Evolutionary conservation across 2,329 filamentous ascomycete genomes (phyloP).

Genomic region (Thermoascus crustaceus): DNA sequence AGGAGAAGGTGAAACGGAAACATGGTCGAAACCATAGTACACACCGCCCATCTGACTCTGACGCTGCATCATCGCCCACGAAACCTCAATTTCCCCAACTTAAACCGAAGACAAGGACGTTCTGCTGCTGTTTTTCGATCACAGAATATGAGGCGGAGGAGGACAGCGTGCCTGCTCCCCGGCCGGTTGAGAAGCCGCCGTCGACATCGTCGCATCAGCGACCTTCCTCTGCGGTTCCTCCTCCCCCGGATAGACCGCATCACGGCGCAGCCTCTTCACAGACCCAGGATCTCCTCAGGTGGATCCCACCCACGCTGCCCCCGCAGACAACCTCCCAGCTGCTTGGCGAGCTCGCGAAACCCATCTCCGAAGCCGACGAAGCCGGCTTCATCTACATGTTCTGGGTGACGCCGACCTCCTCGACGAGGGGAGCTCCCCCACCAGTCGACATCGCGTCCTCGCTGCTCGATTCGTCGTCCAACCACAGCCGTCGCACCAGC

Average conservation of each 20-base stretch:
- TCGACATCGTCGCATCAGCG: slow-evolving; percentile 10
- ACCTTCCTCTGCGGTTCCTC: slow-evolving; percentile 5
- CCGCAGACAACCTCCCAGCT: slow-evolving; percentile 62
- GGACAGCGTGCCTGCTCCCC: slow-evolving; percentile 17
- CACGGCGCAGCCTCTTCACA: slow-evolving; percentile 23
- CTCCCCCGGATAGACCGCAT: slow-evolving; percentile 7
- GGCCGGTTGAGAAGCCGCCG: slow-evolving; percentile 17
- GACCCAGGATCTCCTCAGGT: slow-evolving; percentile 46
- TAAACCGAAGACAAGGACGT: no score
- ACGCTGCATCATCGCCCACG: no score
- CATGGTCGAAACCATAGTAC: no score
- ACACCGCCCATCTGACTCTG: no score
- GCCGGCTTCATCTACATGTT: slow-evolving; percentile 98
- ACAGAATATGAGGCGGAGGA: slow-evolving; percentile 21
- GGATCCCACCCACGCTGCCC: slow-evolving; percentile 61
- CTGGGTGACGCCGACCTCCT: slow-evolving; percentile 71
- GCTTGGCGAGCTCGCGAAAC: slow-evolving; percentile 68
- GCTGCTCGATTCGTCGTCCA: slow-evolving; percentile 41
- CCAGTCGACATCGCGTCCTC: slow-evolving; percentile 53
- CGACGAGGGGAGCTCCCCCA: slow-evolving; percentile 39
- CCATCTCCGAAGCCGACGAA: slow-evolving; percentile 64
- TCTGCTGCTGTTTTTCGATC: slow-evolving; percentile 31
- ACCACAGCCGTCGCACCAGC: slow-evolving; percentile 23
- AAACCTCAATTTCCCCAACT: no score
- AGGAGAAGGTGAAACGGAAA: slow-evolving; percentile 12